These are phyloP conservation scores for Scedosporium dehoogii DNA, from an alignment of 2,329 filamentous ascomycete genomes.

Conservation along the genomic window DNA sequence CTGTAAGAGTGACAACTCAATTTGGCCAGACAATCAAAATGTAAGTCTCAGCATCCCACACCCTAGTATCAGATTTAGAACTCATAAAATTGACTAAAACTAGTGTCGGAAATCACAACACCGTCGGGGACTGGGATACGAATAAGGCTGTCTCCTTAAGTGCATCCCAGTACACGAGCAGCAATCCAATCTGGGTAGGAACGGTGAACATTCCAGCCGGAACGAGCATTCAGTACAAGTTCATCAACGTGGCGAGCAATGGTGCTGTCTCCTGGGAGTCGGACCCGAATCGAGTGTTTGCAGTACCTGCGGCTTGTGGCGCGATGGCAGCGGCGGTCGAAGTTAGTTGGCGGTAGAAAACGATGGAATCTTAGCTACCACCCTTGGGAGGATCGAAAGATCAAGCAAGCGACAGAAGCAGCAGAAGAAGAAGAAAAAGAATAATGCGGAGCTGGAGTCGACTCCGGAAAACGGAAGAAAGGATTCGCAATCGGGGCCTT, in stretches of 20 bases:
- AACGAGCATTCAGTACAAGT: conserved; percentile 49
- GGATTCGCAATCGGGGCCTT: no score
- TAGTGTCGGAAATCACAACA: background rate
- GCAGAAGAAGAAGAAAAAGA: no score
- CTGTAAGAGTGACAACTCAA: conserved; percentile 29
- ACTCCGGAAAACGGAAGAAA: no score
- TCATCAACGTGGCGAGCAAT: conserved; percentile 39
- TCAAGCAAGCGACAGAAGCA: no score
- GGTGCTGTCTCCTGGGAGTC: conserved; percentile 48
- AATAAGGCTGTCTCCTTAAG: conserved; percentile 36
- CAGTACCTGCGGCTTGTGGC: conserved; percentile 6
- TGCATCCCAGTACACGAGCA: conserved; percentile 39
- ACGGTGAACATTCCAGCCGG: conserved; percentile 42
- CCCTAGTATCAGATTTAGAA: no score
- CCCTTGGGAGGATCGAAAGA: background rate
- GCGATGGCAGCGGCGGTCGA: background rate
- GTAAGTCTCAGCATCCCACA: conserved; percentile 23
- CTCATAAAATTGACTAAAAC: no score
- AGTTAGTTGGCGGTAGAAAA: background rate
- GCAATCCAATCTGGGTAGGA: conserved; percentile 43
- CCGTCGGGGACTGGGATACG: conserved; percentile 37
- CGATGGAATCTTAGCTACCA: background rate
- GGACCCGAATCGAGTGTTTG: conserved; percentile 33
- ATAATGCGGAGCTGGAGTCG: no score
- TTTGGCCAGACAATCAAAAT: conserved; percentile 41